Evolutionary conservation across 78 protist genomes (phyloP).

Genomic region (Dictyostelium brefeldianum): DNA sequence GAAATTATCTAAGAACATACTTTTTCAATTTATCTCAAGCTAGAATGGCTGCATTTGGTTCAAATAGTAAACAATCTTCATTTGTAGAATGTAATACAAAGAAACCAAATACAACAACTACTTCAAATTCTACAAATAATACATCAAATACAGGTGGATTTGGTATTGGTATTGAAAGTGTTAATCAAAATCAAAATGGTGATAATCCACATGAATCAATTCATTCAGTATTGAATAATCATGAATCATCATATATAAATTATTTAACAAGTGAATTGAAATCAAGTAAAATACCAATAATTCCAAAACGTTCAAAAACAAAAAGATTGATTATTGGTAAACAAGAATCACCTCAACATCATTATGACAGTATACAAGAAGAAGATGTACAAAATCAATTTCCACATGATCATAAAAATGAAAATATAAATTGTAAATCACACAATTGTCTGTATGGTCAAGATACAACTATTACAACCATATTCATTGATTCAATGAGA

Average conservation of each 20-base stretch:
- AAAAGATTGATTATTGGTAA: slow-evolving; percentile 2
- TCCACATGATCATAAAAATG: slow-evolving; percentile 22
- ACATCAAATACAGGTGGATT: neutral
- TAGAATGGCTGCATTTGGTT: slow-evolving; percentile 76
- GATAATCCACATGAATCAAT: slow-evolving; percentile 47
- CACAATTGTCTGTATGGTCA: slow-evolving; percentile 20
- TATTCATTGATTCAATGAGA: slow-evolving; percentile 44
- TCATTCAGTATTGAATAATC: neutral
- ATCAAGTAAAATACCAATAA: slow-evolving; percentile 4
- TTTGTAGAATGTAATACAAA: slow-evolving; percentile 41
- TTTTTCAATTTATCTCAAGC: slow-evolving; percentile 64
- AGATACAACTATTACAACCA: slow-evolving; percentile 43
- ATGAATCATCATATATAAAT: slow-evolving; percentile 10
- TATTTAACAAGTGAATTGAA: slow-evolving; percentile 1
- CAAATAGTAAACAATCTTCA: slow-evolving; percentile 22
- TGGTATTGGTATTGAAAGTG: neutral
- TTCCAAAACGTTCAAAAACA: slow-evolving; percentile 32
- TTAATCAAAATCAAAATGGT: neutral
- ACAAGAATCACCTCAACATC: neutral
- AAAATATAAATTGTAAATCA: neutral
- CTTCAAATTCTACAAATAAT: neutral
- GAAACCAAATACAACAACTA: neutral
- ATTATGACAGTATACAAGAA: neutral
- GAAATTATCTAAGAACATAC: slow-evolving; percentile 49
- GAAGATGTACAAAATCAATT: neutral